Percentiles rank a stretch among this genome's conserved stretches.
These are phyloP conservation scores for Sporothrix dimorphospora DNA, from an alignment of 2,329 filamentous ascomycete genomes.

Conservation along the genomic window DNA sequence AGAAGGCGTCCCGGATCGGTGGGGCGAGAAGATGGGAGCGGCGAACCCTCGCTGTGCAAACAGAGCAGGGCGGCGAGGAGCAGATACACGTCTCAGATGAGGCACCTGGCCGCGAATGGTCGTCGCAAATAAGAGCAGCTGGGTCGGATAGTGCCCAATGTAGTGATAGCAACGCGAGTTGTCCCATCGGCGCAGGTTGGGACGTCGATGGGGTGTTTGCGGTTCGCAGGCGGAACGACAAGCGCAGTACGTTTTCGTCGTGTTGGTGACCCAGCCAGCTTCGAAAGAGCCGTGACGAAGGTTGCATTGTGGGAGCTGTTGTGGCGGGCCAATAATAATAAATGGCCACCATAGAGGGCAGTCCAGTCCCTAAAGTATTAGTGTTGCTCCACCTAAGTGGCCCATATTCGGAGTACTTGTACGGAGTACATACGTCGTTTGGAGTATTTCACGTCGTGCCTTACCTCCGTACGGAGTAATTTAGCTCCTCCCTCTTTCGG, in stretches of 20 bases:
- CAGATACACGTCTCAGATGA: neutral
- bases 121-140: neutral
- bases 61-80: neutral
- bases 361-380: no score
- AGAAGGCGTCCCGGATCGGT: no score
- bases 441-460: no score
- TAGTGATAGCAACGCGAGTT: neutral
- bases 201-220: neutral
- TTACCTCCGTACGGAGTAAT: no score
- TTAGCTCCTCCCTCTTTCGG: no score
- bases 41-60: neutral
- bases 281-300: slow-evolving; percentile 11
- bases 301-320: slow-evolving; percentile 11
- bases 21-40: neutral
- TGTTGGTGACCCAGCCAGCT: neutral
- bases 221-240: neutral
- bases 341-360: neutral
- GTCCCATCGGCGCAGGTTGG: neutral
- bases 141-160: neutral
- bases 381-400: no score
- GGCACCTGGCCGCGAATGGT: neutral
- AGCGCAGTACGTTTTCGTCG: neutral
- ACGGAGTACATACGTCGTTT: no score
- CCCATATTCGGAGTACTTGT: no score
- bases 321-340: neutral